Conservation (phyloP, 2,329 filamentous ascomycete genomes). For the Apiospora aurea region DNA sequence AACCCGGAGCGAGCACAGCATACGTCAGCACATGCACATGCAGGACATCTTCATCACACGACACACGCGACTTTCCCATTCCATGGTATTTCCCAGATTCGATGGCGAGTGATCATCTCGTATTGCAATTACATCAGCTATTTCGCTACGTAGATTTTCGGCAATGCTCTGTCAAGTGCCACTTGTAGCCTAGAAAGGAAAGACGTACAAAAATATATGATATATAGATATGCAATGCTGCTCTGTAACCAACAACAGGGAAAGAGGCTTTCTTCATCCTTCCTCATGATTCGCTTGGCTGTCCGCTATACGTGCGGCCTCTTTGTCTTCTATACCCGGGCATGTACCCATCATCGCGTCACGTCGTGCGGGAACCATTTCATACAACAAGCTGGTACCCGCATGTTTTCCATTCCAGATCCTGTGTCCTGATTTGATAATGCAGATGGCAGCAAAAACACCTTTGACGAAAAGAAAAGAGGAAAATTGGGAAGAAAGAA, state of each 20-base stretch:
- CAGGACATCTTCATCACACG: conserved; percentile 1
- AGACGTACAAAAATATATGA: no score
- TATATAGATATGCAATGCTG: background rate
- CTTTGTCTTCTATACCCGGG: conserved; percentile 10
- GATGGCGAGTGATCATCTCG: background rate
- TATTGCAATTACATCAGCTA: conserved; percentile 12
- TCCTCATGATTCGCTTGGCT: conserved; percentile 1
- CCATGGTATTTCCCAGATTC: background rate
- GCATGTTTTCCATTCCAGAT: conserved; percentile 20
- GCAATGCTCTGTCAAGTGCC: background rate
- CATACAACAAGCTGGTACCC: conserved; percentile 11
- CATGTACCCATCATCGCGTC: conserved; percentile 17
- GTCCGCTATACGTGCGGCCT: background rate
- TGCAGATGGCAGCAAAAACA: conserved; percentile 4
- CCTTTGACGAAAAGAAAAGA: background rate
- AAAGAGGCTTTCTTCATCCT: conserved; percentile 2
- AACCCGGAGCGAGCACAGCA: background rate
- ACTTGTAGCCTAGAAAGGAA: background rate
- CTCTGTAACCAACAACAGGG: background rate
- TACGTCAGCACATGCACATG: conserved; percentile 17
- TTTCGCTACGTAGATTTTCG: conserved; percentile 2
- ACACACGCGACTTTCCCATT: background rate
- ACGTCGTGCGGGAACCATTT: conserved; percentile 15
- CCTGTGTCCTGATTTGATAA: conserved; percentile 11
- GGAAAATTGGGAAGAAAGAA: background rate